These are phyloP conservation scores for Tylopilus sp. DNA, from an alignment of 1,284 basidiomycete genomes.

Conservation along the genomic window DNA sequence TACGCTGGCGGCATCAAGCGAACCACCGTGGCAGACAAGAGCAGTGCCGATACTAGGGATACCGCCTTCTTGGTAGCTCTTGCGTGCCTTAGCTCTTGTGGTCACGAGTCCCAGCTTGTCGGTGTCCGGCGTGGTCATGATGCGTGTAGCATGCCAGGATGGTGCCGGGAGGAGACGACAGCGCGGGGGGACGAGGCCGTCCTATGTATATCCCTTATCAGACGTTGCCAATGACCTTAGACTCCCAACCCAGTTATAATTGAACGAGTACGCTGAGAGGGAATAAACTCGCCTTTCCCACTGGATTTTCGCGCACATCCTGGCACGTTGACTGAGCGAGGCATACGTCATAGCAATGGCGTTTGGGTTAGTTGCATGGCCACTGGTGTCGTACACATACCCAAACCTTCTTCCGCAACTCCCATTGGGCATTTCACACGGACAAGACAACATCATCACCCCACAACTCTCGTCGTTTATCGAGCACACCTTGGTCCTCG, in stretches of 20 bases:
- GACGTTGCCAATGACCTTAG: too few relatives aligned
- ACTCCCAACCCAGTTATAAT: too few relatives aligned
- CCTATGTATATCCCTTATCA: not conserved
- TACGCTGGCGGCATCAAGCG: slow-evolving; percentile 21
- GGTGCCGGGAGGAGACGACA: not conserved
- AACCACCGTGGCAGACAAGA: slow-evolving; percentile 47
- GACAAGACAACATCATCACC: slow-evolving; percentile 17
- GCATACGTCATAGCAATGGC: slow-evolving; percentile 11
- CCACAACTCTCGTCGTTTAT: slow-evolving; percentile 31
- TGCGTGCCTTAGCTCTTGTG: slow-evolving; percentile 57
- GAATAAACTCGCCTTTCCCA: too few relatives aligned
- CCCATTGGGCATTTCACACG: not conserved
- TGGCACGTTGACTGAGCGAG: not conserved
- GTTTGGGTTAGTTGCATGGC: slow-evolving; percentile 24
- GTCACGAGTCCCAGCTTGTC: slow-evolving; percentile 42
- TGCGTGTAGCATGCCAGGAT: not conserved
- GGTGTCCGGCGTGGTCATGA: slow-evolving; percentile 14
- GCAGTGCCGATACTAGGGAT: slow-evolving; percentile 71
- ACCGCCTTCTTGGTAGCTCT: slow-evolving; percentile 60
- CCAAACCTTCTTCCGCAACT: slow-evolving; percentile 11
- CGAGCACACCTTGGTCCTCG: slow-evolving; percentile 24
- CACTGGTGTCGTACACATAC: slow-evolving; percentile 14
- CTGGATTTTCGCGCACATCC: not conserved
- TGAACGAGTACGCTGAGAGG: too few relatives aligned
- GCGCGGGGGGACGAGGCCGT: not conserved